Evolutionary conservation across 352 stramenopile species (phyloP).

Genomic region (Blastocystis sp.): DNA sequence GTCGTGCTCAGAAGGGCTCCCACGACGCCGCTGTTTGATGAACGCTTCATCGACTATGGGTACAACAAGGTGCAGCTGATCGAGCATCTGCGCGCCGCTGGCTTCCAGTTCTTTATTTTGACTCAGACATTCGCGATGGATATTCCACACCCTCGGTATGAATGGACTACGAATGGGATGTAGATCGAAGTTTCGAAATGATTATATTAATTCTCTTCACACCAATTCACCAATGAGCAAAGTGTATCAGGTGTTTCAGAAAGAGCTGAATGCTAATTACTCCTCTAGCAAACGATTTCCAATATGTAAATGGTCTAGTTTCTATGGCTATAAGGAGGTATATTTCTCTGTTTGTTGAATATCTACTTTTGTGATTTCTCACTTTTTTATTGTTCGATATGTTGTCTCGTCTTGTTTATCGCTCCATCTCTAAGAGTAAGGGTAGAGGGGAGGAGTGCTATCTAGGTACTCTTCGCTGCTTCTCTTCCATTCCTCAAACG

Average conservation of each 20-base stretch:
- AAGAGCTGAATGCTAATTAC: neutral
- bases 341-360: neutral
- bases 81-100: constrained; percentile 6
- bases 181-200: constrained; percentile 1
- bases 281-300: neutral
- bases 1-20: neutral
- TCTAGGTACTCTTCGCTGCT: constrained; percentile 23
- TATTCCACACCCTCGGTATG: neutral
- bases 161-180: neutral
- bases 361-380: neutral
- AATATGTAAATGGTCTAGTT: neutral
- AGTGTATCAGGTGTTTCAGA: neutral
- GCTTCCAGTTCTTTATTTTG: constrained; percentile 31
- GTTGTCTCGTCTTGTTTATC: neutral
- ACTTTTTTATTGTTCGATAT: neutral
- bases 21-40: constrained; percentile 25
- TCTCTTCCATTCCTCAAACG: constrained; percentile 41
- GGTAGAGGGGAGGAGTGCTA: too few species aligned
- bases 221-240: neutral
- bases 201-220: neutral
- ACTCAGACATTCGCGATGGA: constrained; percentile 52
- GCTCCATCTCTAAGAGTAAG: neutral
- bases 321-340: neutral
- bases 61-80: constrained; percentile 47
- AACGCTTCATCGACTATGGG: constrained; percentile 29